Conservation (phyloP, 208 protist species). For the Angomonas deanei region DNA sequence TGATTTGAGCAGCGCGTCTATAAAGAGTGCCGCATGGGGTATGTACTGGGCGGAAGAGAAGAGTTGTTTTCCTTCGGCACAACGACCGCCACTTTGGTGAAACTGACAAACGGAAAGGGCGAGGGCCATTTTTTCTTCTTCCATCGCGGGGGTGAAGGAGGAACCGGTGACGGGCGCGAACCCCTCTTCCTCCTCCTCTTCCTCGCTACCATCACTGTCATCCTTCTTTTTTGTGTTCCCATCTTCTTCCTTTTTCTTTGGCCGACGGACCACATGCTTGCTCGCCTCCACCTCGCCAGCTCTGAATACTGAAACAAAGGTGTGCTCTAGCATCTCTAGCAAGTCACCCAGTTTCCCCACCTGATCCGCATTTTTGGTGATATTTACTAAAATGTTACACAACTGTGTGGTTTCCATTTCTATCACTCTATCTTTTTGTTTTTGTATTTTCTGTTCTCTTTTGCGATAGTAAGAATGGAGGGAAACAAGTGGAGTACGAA, state of each 20-base stretch:
- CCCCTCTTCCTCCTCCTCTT: slow-evolving; percentile 1
- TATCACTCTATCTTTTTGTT: background rate
- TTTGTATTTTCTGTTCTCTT: background rate
- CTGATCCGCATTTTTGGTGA: slow-evolving; percentile 39
- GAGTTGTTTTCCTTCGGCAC: slow-evolving; percentile 16
- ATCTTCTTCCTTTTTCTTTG: slow-evolving; percentile 1
- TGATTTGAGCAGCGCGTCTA: slow-evolving; percentile 72
- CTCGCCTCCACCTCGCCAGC: background rate
- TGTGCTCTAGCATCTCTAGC: slow-evolving; percentile 57
- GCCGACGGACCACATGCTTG: no score
- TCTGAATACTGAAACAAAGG: slow-evolving; percentile 58
- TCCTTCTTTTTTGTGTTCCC: background rate
- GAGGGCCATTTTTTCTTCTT: slow-evolving; percentile 63
- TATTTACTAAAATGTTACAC: slow-evolving; percentile 11
- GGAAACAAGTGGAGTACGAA: background rate
- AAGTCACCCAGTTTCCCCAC: slow-evolving; percentile 32
- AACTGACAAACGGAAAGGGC: slow-evolving; percentile 50
- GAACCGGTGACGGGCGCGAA: background rate
- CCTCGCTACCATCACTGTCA: background rate
- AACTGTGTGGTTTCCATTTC: slow-evolving; percentile 8
- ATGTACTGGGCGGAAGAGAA: slow-evolving; percentile 33
- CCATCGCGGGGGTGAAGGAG: slow-evolving; percentile 23
- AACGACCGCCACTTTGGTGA: slow-evolving; percentile 41
- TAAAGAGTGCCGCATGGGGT: slow-evolving; percentile 71
- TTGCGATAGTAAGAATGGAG: background rate